A percentile compares a stretch with the other conserved stretches of the same genome.
Evolutionary conservation across 2,329 filamentous ascomycete genomes (phyloP).

Genomic region (Sclerotinia subarctica): DNA sequence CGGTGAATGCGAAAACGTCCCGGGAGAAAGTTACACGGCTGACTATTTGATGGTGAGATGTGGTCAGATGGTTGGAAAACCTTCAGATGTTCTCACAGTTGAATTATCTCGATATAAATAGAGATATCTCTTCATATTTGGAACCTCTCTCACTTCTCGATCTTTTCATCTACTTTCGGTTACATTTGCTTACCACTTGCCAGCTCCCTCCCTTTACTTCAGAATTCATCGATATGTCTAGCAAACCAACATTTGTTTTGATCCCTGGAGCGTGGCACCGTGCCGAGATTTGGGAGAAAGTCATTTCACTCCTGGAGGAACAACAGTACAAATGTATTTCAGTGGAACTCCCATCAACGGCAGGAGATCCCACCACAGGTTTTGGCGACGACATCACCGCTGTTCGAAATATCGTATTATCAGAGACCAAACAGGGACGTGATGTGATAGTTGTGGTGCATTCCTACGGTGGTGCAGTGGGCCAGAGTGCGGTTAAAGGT

Average conservation of each 20-base stretch:
- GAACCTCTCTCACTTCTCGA: background rate
- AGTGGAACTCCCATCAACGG: constrained; percentile 41
- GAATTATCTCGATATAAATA: background rate
- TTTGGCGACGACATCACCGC: constrained; percentile 42
- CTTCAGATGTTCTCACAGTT: rapidly evolving
- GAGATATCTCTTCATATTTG: too few species aligned
- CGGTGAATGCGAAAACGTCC: constrained; percentile 1
- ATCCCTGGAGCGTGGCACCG: constrained; percentile 50
- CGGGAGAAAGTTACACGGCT: background rate
- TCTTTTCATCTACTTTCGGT: too few species aligned
- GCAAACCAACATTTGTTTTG: constrained; percentile 43
- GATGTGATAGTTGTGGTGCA: constrained; percentile 45
- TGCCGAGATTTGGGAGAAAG: constrained; percentile 40
- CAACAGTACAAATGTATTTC: constrained; percentile 37
- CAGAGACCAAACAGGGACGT: constrained; percentile 38
- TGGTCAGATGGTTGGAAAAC: background rate
- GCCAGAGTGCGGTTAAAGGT: constrained; percentile 43
- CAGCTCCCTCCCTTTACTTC: background rate
- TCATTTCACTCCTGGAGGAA: constrained; percentile 37
- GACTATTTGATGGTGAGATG: background rate
- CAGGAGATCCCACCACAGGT: constrained; percentile 34
- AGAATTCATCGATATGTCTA: constrained; percentile 18
- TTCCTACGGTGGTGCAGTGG: constrained; percentile 44
- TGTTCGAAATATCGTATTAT: constrained; percentile 38
- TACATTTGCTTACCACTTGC: background rate